Conservation (phyloP, 306 rosid genomes). For the Urtica urens region DNA sequence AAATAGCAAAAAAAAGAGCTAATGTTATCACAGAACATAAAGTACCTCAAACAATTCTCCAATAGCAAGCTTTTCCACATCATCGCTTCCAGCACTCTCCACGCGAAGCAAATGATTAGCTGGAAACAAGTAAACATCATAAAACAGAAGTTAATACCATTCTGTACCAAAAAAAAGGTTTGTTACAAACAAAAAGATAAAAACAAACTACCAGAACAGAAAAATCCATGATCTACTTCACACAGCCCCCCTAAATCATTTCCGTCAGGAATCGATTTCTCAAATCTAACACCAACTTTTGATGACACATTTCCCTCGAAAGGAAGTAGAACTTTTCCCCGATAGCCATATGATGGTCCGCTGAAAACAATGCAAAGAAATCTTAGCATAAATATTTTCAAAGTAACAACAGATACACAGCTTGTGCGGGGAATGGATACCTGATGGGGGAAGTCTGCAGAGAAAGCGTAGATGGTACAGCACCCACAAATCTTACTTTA, state of each 20-base stretch:
- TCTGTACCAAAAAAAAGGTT: slow-evolving; percentile 7
- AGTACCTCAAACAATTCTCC: slow-evolving; percentile 80
- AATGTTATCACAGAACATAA: slow-evolving; percentile 4
- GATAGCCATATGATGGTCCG: slow-evolving; percentile 78
- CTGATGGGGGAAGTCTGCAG: slow-evolving; percentile 44
- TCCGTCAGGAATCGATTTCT: slow-evolving; percentile 85
- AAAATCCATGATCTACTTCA: slow-evolving; percentile 82
- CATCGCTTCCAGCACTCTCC: slow-evolving; percentile 76
- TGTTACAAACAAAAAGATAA: neutral
- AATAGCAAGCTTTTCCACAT: slow-evolving; percentile 60
- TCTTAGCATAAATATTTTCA: neutral
- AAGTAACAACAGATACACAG: neutral
- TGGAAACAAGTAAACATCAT: neutral
- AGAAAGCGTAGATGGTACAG: slow-evolving; percentile 32
- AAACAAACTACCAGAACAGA: slow-evolving; percentile 60
- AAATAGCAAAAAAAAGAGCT: slow-evolving; percentile 6
- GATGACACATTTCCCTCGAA: slow-evolving; percentile 81
- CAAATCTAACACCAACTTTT: slow-evolving; percentile 96
- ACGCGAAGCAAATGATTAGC: slow-evolving; percentile 39
- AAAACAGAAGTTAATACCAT: slow-evolving; percentile 3
- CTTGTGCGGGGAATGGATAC: slow-evolving; percentile 20
- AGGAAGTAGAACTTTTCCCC: slow-evolving; percentile 79
- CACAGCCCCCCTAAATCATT: slow-evolving; percentile 93
- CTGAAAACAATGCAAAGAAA: slow-evolving; percentile 27
- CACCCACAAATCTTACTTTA: slow-evolving; percentile 74